These are phyloP conservation scores for Apophysomyces trapeziformis DNA, from an alignment of 371 early-diverging fungal genomes.

Conservation along the genomic window DNA sequence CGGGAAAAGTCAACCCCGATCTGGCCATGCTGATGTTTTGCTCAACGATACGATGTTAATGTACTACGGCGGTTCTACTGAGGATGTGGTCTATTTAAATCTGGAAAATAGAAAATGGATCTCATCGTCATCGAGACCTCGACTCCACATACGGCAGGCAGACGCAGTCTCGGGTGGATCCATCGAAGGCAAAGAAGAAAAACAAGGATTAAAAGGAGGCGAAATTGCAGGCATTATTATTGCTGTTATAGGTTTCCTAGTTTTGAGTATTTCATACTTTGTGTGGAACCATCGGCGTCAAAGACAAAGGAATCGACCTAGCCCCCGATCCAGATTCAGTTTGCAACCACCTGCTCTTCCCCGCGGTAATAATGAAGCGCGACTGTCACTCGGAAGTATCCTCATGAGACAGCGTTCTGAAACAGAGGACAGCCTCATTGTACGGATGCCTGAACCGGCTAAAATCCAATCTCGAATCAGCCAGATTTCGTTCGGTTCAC, in stretches of 20 bases:
- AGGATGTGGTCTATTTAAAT: background rate
- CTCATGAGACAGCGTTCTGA: slow-evolving; percentile 7
- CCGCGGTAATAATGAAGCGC: background rate
- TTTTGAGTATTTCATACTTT: slow-evolving; percentile 31
- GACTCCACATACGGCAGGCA: background rate
- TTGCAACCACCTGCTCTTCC: background rate
- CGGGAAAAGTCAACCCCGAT: background rate
- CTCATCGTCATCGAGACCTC: background rate
- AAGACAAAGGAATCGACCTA: slow-evolving; percentile 6
- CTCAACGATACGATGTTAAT: background rate
- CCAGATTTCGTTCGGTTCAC: slow-evolving; percentile 28
- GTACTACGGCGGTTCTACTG: background rate
- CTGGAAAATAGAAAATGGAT: background rate
- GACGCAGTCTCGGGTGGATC: background rate
- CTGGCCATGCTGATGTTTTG: slow-evolving; percentile 10
- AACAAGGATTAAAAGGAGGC: slow-evolving; percentile 30
- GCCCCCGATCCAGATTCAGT: slow-evolving; percentile 2
- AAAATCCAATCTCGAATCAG: slow-evolving; percentile 16
- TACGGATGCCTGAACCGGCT: slow-evolving; percentile 9
- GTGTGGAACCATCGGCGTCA: slow-evolving; percentile 21
- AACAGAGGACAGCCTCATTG: slow-evolving; percentile 2
- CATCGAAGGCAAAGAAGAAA: slow-evolving; percentile 1
- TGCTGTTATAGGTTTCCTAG: slow-evolving; percentile 32
- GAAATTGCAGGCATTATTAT: slow-evolving; percentile 44
- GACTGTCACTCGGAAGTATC: background rate